Evolutionary conservation across 2,329 filamentous ascomycete species (phyloP).

Genomic region (Aspergillus texensis): DNA sequence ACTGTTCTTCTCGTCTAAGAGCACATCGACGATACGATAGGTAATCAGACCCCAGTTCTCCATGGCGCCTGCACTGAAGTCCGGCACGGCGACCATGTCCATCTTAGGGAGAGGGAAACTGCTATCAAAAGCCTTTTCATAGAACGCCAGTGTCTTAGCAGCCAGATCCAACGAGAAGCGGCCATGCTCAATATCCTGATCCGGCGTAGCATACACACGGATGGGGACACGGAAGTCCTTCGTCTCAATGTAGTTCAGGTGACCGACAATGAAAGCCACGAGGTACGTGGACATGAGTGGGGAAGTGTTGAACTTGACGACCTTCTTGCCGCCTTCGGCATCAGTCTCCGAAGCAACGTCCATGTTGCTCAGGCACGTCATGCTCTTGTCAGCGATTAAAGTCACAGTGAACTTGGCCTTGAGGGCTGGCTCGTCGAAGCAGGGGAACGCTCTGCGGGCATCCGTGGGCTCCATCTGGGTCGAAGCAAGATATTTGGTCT

Average conservation of each 20-base stretch:
- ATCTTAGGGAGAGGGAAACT: constrained; percentile 89
- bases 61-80: constrained; percentile 95
- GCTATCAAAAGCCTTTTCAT: constrained; percentile 91
- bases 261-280: constrained; percentile 88
- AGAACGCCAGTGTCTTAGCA: constrained; percentile 86
- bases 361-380: constrained; percentile 97
- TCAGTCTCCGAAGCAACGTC: constrained; percentile 81
- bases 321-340: constrained; percentile 72
- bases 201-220: constrained; percentile 89
- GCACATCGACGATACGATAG: constrained; percentile 86
- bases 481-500: constrained; percentile 79
- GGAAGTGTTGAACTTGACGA: constrained; percentile 88
- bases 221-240: constrained; percentile 89
- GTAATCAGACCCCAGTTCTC: constrained; percentile 98
- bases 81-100: constrained; percentile 95
- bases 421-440: constrained; percentile 92
- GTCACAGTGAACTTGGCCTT: constrained; percentile 94
- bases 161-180: constrained; percentile 88
- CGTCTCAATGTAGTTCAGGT: constrained; percentile 91
- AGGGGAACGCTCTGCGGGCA: constrained; percentile 88
- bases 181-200: constrained; percentile 87
- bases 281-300: constrained; percentile 97
- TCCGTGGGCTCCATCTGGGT: constrained; percentile 98
- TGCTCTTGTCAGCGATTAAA: constrained; percentile 82
- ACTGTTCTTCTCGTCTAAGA: constrained; percentile 89